Evolutionary conservation across 1,284 basidiomycete genomes (phyloP), one percentile per base, ranked within the genome.

Genomic region (Phellopilus nigrolimitatus): DNA sequence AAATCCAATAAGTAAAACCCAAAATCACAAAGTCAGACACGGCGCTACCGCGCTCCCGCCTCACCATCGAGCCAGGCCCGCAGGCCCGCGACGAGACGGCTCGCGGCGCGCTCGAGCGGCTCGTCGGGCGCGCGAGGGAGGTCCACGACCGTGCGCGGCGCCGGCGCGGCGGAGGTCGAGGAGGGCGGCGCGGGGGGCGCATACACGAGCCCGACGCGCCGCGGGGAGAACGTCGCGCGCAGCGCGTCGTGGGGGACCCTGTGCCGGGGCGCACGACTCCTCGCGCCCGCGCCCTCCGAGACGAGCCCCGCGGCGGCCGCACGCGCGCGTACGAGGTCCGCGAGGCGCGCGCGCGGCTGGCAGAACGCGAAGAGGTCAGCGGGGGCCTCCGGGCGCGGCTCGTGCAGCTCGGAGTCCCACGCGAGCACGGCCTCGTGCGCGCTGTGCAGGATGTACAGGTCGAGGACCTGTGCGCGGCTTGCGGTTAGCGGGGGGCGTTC

Each of bases 341-440:
- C 43, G 15, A 55, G 49, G 5, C 46, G 37, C 25, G 55, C 47
- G 21, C 54, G 38, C 10, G 56, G 56, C 37, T 58, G 55, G 33
- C 57, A 53, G 45, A 56, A 49, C 24, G 40, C 43, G 37, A 60
- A 60, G 10, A 60, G 53, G 46, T 59, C 59, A 17, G 53, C 52
- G 8, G 59, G 49, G n/a, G 54, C 49, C 21, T 59, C 59, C 19
- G 54, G 33, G 10, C 47, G 43, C 27, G 47, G 49, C 5, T 55
- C 53, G 47, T 61, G 56, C 17, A 60, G 50, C 17, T 45, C 41
- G 15, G 56, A 54, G 39, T 60, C 59, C 45, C 54, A 56, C 22
- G 58, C 27, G 49, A 57, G 56, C 15, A 61, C 57, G 38, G 57
- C 57, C 39, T 61, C 59, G 49, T 57, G 51, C 9, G 56, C 47